A percentile compares a stretch with the other conserved stretches of the same genome.
Evolutionary conservation across 805 yeast species (phyloP).

Genomic region (Yamadazyma sp.): DNA sequence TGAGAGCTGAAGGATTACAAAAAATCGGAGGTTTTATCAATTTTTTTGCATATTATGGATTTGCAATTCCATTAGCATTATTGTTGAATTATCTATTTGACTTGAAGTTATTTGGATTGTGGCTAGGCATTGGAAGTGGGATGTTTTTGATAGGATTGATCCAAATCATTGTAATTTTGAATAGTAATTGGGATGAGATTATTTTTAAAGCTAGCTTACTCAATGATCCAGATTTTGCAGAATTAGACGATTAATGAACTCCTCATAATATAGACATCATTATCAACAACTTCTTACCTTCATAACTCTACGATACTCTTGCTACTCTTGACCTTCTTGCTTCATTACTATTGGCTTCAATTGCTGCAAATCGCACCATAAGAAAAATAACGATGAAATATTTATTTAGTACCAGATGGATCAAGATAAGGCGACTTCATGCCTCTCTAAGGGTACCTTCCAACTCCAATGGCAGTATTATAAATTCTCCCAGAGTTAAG

Average conservation of each 20-base stretch:
- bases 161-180: constrained; percentile 46
- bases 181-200: constrained; percentile 53
- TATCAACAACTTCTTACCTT: too few species aligned
- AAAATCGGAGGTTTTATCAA: constrained; percentile 69
- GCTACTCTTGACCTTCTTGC: too few species aligned
- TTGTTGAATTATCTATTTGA: constrained; percentile 46
- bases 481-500: too few species aligned
- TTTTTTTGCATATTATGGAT: constrained; percentile 63
- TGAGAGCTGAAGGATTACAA: constrained; percentile 77
- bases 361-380: too few species aligned
- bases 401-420: too few species aligned
- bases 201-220: constrained; percentile 27
- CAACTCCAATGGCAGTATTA: too few species aligned
- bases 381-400: too few species aligned
- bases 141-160: constrained; percentile 49
- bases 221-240: constrained; percentile 7
- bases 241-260: constrained; percentile 3
- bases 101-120: constrained; percentile 57
- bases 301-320: too few species aligned
- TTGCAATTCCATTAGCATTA: constrained; percentile 68
- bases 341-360: too few species aligned
- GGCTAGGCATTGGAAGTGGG: constrained; percentile 74
- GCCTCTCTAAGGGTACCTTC: too few species aligned
- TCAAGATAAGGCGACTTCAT: too few species aligned
- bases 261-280: background rate